These are phyloP conservation scores for Salix koriyanagi DNA, from an alignment of 345 rosid species.

Conservation along the genomic window DNA sequence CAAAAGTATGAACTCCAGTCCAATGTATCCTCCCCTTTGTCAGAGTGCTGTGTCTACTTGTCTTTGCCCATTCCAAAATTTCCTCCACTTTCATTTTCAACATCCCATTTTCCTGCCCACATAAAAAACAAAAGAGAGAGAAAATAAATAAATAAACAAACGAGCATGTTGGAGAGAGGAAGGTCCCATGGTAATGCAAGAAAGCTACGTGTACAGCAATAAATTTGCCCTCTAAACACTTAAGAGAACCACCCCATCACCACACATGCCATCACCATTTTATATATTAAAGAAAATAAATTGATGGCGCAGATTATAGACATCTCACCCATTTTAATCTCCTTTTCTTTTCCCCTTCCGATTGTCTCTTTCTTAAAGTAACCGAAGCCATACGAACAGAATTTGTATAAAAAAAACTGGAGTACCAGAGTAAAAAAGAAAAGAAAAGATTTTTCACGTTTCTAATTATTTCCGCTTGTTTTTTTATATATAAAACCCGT, in stretches of 20 bases:
- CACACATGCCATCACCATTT: neutral
- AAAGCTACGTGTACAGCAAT: slow-evolving; percentile 24
- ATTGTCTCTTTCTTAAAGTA: neutral
- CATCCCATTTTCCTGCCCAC: neutral
- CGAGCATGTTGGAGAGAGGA: neutral
- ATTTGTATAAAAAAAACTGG: neutral
- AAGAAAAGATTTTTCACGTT: neutral
- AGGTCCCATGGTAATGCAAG: slow-evolving; percentile 23
- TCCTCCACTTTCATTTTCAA: neutral
- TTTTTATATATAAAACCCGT: neutral
- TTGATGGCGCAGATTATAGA: neutral
- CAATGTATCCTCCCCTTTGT: neutral
- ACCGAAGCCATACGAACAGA: neutral
- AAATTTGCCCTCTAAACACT: slow-evolving; percentile 4
- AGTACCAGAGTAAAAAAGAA: neutral
- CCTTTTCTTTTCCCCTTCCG: no score
- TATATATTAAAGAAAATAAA: neutral
- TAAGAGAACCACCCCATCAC: slow-evolving; percentile 10
- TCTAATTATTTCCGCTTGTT: neutral
- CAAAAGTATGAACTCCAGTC: neutral
- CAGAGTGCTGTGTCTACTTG: neutral
- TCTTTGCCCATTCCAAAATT: neutral
- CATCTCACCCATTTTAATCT: neutral
- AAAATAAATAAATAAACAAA: neutral
- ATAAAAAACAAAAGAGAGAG: neutral